Percentiles rank a stretch among this genome's conserved stretches.
Evolutionary conservation across 768 basidiomycete species (phyloP).

Genomic region (Lentinus brumalis): DNA sequence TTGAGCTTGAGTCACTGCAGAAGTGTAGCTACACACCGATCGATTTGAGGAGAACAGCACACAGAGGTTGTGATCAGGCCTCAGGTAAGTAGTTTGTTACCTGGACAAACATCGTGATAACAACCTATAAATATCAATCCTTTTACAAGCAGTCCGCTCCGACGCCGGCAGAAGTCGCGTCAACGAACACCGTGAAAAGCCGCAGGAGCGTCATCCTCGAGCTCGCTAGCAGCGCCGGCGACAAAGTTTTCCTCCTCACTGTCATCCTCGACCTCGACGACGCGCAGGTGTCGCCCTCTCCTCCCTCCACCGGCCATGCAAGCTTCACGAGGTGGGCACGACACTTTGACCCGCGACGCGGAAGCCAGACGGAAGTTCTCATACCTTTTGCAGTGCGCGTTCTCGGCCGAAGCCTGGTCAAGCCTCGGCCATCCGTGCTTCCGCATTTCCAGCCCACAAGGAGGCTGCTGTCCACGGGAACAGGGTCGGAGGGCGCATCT

Average conservation of each 20-base stretch:
- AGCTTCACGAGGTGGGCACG: slow-evolving; percentile 16
- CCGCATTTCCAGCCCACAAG: slow-evolving; percentile 21
- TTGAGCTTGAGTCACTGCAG: too few species aligned
- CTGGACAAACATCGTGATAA: too few species aligned
- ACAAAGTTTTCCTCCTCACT: not conserved
- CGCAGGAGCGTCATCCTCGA: slow-evolving; percentile 12
- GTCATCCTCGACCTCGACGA: not conserved
- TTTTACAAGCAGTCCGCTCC: too few species aligned
- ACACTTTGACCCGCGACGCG: not conserved
- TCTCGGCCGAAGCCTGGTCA: slow-evolving; percentile 31
- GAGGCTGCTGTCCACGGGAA: slow-evolving; percentile 26
- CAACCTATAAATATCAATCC: too few species aligned
- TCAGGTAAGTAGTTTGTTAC: too few species aligned
- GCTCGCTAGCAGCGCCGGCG: not conserved
- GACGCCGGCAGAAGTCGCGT: too few species aligned
- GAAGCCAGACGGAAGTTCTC: slow-evolving; percentile 10
- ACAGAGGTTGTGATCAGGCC: too few species aligned
- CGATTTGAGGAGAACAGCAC: too few species aligned
- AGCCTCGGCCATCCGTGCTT: slow-evolving; percentile 26
- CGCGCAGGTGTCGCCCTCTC: slow-evolving; percentile 19
- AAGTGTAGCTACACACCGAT: too few species aligned
- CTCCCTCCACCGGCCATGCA: slow-evolving; percentile 14
- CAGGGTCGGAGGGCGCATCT: slow-evolving; percentile 26
- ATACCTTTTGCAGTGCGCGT: slow-evolving; percentile 7
- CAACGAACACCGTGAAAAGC: too few species aligned